Evolutionary conservation across 371 early-diverging fungal species (phyloP), one percentile per base, ranked within the genome.

Genomic region (Coemansia sp.): DNA sequence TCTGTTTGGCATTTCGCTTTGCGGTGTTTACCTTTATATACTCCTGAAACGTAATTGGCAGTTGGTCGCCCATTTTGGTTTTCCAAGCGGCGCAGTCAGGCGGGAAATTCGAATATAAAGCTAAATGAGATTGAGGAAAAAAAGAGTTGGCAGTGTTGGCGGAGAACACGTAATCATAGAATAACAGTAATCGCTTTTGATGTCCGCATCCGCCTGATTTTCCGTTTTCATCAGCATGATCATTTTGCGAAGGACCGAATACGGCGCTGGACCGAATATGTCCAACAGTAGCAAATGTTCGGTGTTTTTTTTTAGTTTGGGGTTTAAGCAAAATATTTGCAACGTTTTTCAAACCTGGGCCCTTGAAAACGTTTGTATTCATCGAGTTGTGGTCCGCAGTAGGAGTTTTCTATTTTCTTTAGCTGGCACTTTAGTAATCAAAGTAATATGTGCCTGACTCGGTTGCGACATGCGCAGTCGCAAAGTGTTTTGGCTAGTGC

Each of bases 31-130:
- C 96, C 90, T 94, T 95, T 68, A 94, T 88, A 86, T 91, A 94
- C 86, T 97, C 96, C 84, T 95, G 94, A 75, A 95, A 94, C 75
- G 85, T 85, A 78, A 93, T 92, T 51, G 93, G 93, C 63, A 93
- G 79, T 67, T 79, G 81, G 77, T 90, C 90, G 66, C 85, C 83
- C 92, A 92, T 80, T 47, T 20, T 42, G 25, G 25, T 20, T 40
- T 21, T 20, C 5, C n/a, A 39, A 59, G 25, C 42, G 40, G 25
- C 59, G 59, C 59, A 2, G 42, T 56, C 56, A 56, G 33, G 18
- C 28, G 26, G 16, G 40, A n/a, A 59, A 28, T 54, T 25, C 25
- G 54, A 25, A 59, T 57, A 65, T 14, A 48, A 26, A 44, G 44
- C 44, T 44, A 44, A 44, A 44, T 44, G 44, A 44, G 44, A 44